These are phyloP conservation scores for Kregervanrija pseudodelftensis DNA, from an alignment of 805 yeast genomes.

Conservation along the genomic window DNA sequence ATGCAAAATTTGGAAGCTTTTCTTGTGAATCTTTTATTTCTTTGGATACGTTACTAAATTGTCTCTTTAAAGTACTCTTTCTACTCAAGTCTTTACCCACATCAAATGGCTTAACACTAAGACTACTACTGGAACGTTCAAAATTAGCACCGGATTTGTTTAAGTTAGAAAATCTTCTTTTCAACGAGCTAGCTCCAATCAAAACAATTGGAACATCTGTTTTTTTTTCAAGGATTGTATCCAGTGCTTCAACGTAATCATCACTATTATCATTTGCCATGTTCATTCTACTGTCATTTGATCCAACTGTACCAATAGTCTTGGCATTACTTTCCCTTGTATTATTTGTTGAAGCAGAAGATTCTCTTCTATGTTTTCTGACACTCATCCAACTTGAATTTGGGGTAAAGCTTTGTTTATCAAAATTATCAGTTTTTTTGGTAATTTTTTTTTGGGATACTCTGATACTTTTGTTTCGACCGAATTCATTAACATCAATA, in stretches of 20 bases:
- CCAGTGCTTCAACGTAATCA: not conserved
- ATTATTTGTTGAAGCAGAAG: not conserved
- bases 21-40: not conserved
- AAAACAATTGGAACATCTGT: constrained; percentile 1
- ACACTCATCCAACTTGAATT: no score
- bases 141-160: not conserved
- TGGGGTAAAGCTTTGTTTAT: no score
- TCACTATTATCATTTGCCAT: not conserved
- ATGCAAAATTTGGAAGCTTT: no score
- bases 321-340: no score
- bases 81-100: not conserved
- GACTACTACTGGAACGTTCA: not conserved
- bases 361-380: not conserved
- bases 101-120: constrained; percentile 1
- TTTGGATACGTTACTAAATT: not conserved
- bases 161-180: constrained; percentile 7
- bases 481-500: no score
- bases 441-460: no score
- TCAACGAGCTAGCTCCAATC: constrained; percentile 8
- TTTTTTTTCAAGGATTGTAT: not conserved
- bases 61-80: constrained; percentile 2
- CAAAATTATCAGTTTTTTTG: no score
- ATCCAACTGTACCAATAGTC: no score
- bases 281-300: not conserved
- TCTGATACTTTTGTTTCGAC: no score